These are phyloP conservation scores for Volutella citrinella DNA, from an alignment of 2,329 filamentous ascomycete genomes.

Conservation along the genomic window DNA sequence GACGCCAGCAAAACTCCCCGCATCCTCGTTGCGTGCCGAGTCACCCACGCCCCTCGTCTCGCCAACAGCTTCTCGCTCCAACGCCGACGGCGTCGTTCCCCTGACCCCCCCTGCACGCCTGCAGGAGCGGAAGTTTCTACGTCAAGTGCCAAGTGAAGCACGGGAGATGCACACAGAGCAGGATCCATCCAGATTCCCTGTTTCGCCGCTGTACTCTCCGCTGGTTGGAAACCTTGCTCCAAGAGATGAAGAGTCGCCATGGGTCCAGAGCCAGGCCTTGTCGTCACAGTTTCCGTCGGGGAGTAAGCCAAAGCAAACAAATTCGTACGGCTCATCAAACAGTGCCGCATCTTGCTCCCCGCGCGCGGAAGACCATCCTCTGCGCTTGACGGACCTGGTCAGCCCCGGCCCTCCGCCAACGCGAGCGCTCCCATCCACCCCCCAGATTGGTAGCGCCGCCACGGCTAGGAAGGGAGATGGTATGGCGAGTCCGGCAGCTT, in stretches of 20 bases:
- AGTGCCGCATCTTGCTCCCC: too few species aligned
- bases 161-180: too few species aligned
- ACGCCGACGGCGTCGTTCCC: slow-evolving; percentile 19
- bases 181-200: slow-evolving; percentile 29
- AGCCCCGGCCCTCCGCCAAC: slow-evolving; percentile 43
- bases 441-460: too few species aligned
- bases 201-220: slow-evolving; percentile 37
- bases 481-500: too few species aligned
- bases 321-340: too few species aligned
- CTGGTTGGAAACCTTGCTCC: slow-evolving; percentile 35
- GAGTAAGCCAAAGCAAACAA: too few species aligned
- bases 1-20: slow-evolving; percentile 19
- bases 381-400: slow-evolving; percentile 12
- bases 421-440: slow-evolving; percentile 33
- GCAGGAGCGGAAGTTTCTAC: slow-evolving; percentile 43
- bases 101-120: slow-evolving; percentile 47
- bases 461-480: too few species aligned
- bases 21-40: slow-evolving; percentile 23
- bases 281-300: slow-evolving; percentile 16
- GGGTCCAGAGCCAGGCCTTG: slow-evolving; percentile 14
- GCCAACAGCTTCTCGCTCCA: slow-evolving; percentile 27
- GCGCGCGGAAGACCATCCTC: neutral
- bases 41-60: slow-evolving; percentile 43
- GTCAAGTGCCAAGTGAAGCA: too few species aligned
- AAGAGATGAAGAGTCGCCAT: slow-evolving; percentile 25